Evolutionary conservation across 1,284 basidiomycete species (phyloP), one percentile per base, ranked within the genome.

Genomic region (Coniophora puteana): DNA sequence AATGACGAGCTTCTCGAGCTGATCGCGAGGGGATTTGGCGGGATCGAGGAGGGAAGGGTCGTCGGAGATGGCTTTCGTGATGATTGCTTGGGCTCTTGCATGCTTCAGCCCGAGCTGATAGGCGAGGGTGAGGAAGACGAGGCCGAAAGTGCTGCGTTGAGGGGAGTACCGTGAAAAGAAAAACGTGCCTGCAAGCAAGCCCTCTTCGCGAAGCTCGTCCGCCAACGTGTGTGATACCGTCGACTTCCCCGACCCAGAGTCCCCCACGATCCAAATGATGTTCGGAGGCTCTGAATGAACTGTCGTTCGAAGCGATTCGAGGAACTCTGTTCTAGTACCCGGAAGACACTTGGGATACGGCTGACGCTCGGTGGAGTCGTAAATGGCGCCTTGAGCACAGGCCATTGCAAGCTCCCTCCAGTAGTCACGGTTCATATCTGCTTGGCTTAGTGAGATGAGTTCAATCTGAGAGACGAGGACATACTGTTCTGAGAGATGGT

Each of bases 31-130:
- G 4, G 33, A 35, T 18, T 35, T 35, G 33, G 21, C 33, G 18
- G 33, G 33, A 16, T 35, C 33, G 14, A 35, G 33, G 27, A 35
- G 33, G 4, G 33, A n/a, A n/a, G 33, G 33, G 13, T 35, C 27
- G 10, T 35, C 33, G 8, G 10, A 12, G 4, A 35, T 35, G 17
- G 22, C 8, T n/a, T 14, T 35, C 10, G 21, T 29, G 5, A 35
- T 23, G 17, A 22, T 16, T 16, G 14, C 33, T 11, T 12, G 22
- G 22, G 17, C 17, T 10, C 12, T 35, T n/a, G 22, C n/a, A 8
- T 22, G 27, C 21, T 35, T 35, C n/a, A 11, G 21, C 0, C 21
- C 33, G 17, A 29, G 33, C 33, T 35, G 33, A 12, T 35, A 35
- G 13, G 14, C 33, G 22, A 35, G 33, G 5, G 22, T 35, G 8